Base-by-base conservation (phyloP, 2,329 filamentous ascomycete genomes). In the Graphiopsis chlorocephala region DNA sequence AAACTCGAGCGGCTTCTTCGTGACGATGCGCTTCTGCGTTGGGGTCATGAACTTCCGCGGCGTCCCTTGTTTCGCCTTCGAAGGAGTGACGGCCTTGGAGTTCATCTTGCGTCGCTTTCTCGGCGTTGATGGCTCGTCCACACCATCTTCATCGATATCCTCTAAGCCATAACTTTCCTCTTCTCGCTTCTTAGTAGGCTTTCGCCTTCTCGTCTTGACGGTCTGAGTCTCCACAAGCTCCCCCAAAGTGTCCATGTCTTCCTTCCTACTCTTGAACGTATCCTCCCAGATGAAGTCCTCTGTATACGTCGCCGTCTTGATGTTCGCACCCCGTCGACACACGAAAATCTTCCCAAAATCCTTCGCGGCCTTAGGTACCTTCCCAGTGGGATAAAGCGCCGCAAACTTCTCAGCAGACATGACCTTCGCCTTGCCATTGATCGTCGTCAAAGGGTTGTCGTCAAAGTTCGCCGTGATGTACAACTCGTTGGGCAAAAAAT, bases 271-370 rank as follows among this genome's bases (percentile, higher is more conserved):
- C 0, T 81, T 82, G 71, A 92, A 96, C 1, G 96, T 79, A 50
- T 97, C 87, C 74, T 97, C 93, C 95, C 95, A 99, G 1, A 86
- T 76, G 69, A 99, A 97, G 71, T 97, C 93, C 15, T 95, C 88
- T 0, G 94, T 97, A 75, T 98, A 99, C 25, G 88, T 93, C 23
- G 92, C 90, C 26, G 93, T 96, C 65, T 93, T 84, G 14, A 91
- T 91, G 74, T 96, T 96, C 73, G 93, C 96, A 25, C 92, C 95
- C 75, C 94, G 84, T 60, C 93, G 88, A 74, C 95, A 98, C 57
- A 98, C 80, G 72, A 98, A 98, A 20, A 90, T 88, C 78, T 96
- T 97, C 68, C 91, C 92, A 74, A 86, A 88, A 70, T 93, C 90
- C 61, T 85, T 86, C 2, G 91, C 88, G 56, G 83, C 87, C 66